phyloP scores from a whole-genome alignment of 192 early-diverging fungal genomes.

The Ramicandelaber brevisporus region DNA sequence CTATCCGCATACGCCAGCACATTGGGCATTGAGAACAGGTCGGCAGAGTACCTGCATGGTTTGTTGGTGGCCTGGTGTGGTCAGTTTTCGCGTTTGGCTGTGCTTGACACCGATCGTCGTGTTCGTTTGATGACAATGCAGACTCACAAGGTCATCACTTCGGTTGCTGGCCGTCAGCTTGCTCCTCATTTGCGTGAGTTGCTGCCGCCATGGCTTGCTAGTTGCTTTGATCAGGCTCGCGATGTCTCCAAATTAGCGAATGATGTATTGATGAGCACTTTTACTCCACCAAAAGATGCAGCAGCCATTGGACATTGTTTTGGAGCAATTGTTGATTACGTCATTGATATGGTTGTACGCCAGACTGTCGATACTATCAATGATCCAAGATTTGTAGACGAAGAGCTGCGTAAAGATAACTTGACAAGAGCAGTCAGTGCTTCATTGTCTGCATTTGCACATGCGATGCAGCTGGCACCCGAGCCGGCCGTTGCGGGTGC shows the following conservation, averaged over 20 bases:
- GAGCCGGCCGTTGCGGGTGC: too few relatives aligned
- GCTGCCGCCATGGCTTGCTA: conserved; percentile 59
- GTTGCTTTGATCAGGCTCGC: conserved; percentile 53
- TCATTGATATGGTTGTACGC: conserved; percentile 34
- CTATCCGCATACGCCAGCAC: conserved; percentile 25
- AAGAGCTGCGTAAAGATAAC: conserved; percentile 7
- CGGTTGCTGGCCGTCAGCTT: conserved; percentile 38
- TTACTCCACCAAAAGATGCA: conserved; percentile 44
- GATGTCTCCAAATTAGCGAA: conserved; percentile 44
- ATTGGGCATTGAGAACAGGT: conserved; percentile 10
- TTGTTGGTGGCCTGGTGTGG: conserved; percentile 16
- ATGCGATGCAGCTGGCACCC: too few relatives aligned
- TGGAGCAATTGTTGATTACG: conserved; percentile 40
- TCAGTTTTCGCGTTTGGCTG: conserved; percentile 7
- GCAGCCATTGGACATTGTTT: conserved; percentile 60
- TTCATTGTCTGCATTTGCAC: background rate
- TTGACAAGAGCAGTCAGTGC: background rate
- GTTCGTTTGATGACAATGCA: conserved; percentile 40
- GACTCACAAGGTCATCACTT: conserved; percentile 39
- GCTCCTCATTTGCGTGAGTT: conserved; percentile 60
- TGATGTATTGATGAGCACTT: conserved; percentile 30
- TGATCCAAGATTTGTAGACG: conserved; percentile 14
- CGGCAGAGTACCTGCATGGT: conserved; percentile 15
- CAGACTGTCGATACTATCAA: conserved; percentile 65
- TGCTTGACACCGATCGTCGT: conserved; percentile 57